Evolutionary conservation across 2,329 filamentous ascomycete genomes (phyloP), one percentile per base, ranked within the genome.

Genomic region (Graphium sp.): DNA sequence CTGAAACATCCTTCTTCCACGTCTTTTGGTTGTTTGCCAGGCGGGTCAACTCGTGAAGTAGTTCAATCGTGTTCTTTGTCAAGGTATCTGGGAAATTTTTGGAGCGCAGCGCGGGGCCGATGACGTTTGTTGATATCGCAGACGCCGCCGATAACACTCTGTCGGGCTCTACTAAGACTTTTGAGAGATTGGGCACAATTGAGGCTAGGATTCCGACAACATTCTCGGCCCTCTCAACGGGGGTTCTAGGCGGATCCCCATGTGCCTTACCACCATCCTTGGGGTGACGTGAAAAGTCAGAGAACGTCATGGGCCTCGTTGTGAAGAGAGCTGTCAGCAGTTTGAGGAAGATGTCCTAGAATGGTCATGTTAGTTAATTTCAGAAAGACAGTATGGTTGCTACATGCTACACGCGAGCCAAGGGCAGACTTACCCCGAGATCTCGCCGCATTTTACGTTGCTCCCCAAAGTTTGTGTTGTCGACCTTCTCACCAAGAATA

Each of bases 391-490:
- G n/a, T n/a, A n/a, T n/a, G n/a, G n/a, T n/a, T n/a, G n/a, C n/a
- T n/a, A n/a, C n/a, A n/a, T n/a, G n/a, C n/a, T n/a, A n/a, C n/a
- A n/a, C 22, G 24, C n/a, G n/a, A n/a, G n/a, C n/a, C n/a, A n/a
- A n/a, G n/a, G 20, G 6, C 16, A 22, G 8, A 66, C 78, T 52
- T 61, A 87, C 82, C 15, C 81, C 81, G 12, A 95, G 59, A 34
- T 95, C 87, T 46, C 79, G 71, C 35, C 85, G 72, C 83, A 94
- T 93, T 49, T 78, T 84, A 29, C 74, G 68, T 52, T 94, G 82
- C 53, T 95, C 87, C 19, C 87, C 87, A 52, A 94, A 95, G 41
- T 85, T 94, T 9, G 87, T 98, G 41, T 98, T 94, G 48, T 94
- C 85, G 28, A 95, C 79, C 57, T 98, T 98, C 46, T 89, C 79